Conservation (phyloP, 2,329 filamentous ascomycete species). For the Xylaria sp. region DNA sequence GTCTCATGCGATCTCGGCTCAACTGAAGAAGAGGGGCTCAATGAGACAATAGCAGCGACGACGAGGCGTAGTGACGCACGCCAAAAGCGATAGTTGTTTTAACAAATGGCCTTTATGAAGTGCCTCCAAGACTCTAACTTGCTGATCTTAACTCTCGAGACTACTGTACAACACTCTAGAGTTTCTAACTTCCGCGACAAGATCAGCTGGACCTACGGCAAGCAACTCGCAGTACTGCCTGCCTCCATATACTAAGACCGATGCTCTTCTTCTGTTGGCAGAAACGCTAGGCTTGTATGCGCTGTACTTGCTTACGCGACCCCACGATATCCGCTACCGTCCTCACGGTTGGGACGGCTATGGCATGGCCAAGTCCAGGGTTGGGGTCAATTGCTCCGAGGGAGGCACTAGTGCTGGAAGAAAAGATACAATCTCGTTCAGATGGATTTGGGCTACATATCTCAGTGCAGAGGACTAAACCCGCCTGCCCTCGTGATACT, state of each 20-base stretch:
- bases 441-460: background rate
- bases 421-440: background rate
- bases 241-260: background rate
- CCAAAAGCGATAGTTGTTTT: constrained; percentile 5
- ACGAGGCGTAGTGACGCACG: constrained; percentile 6
- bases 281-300: background rate
- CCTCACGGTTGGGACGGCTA: background rate
- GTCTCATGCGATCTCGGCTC: constrained; percentile 11
- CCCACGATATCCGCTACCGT: background rate
- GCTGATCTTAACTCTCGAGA: constrained; percentile 13
- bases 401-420: background rate
- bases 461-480: background rate
- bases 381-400: background rate
- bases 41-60: background rate
- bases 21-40: background rate
- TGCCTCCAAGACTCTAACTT: constrained; percentile 6
- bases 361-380: background rate
- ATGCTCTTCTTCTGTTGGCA: background rate
- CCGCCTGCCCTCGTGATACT: background rate
- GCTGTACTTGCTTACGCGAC: background rate
- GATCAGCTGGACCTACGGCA: constrained; percentile 1
- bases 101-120: constrained; percentile 2
- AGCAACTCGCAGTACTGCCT: background rate
- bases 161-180: constrained; percentile 1
- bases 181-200: background rate